Evolutionary conservation across 2,329 filamentous ascomycete genomes (phyloP), one percentile per base, ranked within the genome.

Genomic region (Ceratocystis papillata): DNA sequence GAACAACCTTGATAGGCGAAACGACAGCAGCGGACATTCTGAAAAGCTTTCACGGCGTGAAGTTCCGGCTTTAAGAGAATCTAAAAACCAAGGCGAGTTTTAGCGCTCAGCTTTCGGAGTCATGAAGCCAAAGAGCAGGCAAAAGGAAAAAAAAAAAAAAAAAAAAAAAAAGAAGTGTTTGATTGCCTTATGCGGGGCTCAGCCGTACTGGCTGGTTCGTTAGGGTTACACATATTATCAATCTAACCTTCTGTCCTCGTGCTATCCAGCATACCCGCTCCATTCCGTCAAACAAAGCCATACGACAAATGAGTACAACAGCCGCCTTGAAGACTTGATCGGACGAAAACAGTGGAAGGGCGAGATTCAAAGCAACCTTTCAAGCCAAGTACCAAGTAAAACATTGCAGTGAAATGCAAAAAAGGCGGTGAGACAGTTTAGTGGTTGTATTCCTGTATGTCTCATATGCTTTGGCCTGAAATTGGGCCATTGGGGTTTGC

Each of bases 1-100:
- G 73, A 71, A 83, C 76, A 45, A 79, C 77, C 71, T 79, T 79
- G 64, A 79, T 71, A 53, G 69, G 68, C 37, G 64, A 65, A 20
- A 66, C 15, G 15, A 10, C 53, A 37, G 28, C 25, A 37, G 17
- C 37, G 17, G 63, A 46, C 53, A 59, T 65, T 17, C 15, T 37
- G 15, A n/a, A 17, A 10, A 37, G 55, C 55, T 37, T 37, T 8
- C 55, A 20, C 17, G 55, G 15, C 55, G 55, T n/a, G 4, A 8
- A 17, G 17, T n/a, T 59, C n/a, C 25, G 28, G 55, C 55, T 59
- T 37, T n/a, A 17, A 5, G 48, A 30, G 12, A 15, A 37, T n/a
- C 3, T n/a, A 25, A 37, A 6, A 37, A 1, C 8, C 7, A 30
- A 4, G 1, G 25, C 8, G 30, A n/a, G n/a, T 33, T 17, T 33